Base-by-base conservation (phyloP, 306 rosid genomes). In the Cyamopsis tetragonoloba region DNA sequence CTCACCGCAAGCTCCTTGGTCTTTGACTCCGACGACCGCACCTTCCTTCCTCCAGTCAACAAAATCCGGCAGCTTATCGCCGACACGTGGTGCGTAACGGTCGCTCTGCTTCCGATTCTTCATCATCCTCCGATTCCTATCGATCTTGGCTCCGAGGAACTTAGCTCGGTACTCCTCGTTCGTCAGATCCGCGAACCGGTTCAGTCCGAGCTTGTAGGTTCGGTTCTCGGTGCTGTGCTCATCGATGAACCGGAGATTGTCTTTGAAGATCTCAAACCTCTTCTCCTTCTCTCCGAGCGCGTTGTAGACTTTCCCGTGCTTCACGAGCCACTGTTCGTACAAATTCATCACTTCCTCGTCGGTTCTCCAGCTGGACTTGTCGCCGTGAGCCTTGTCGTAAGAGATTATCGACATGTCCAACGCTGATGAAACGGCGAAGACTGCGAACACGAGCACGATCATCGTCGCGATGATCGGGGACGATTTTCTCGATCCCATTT, bases 11-110 rank as follows among this genome's bases (percentile, higher is more conserved):
- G 87, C 70, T 43, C 88, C 99, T 77, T 95, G 99, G 72, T 95
- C 96, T 75, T 95, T 95, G 79, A 95, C 70, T 5, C 12, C 46
- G 17, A 9, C 61, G 39, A 95, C 96, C 1, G 86, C 99, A 32
- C 99, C 99, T 79, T 88, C 71, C 75, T 85, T 67, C 75, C 99
- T 85, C 99, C 99, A 95, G 77, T 95, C 99, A 61, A 95, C 74
- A 13, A 77, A 70, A 0, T 83, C 90, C 0, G 99, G 99, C 68
- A 95, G 37, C 1, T 66, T 7, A 5, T 85, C 97, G 3, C 96
- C 92, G 69, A 86, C 86, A 47, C 84, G 88, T 58, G 89, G 86
- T 56, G 68, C 77, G 57, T 90, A 88, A 1, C 96, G 85, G 35
- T 71, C 38, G 55, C 82, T 85, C 19, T 24, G 14, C 6, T 47